Conservation (phyloP, 345 rosid genomes). For the Limnanthes douglasii region DNA sequence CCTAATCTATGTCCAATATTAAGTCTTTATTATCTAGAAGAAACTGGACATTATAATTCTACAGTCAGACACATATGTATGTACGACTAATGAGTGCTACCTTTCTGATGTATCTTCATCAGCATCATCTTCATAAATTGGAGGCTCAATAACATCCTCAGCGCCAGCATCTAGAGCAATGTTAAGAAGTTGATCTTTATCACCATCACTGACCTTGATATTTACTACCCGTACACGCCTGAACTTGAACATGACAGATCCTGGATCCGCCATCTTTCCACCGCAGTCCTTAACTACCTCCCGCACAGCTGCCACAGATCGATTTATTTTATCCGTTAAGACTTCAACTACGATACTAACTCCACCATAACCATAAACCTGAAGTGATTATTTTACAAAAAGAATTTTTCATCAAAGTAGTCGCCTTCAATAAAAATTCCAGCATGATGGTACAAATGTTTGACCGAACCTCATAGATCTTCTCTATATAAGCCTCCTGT, state of each 20-base stretch:
- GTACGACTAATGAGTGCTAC: slow-evolving; percentile 16
- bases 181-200: slow-evolving; percentile 62
- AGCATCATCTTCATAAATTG: slow-evolving; percentile 44
- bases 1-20: too few species aligned
- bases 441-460: slow-evolving; percentile 1
- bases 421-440: slow-evolving; percentile 1
- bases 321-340: slow-evolving; percentile 72
- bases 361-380: slow-evolving; percentile 96
- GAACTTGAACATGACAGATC: slow-evolving; percentile 90
- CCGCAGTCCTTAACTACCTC: slow-evolving; percentile 79
- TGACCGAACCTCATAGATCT: slow-evolving; percentile 58
- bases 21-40: too few species aligned
- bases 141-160: slow-evolving; percentile 92
- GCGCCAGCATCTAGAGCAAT: slow-evolving; percentile 89
- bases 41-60: too few species aligned
- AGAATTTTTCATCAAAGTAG: slow-evolving; percentile 4
- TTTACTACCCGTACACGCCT: slow-evolving; percentile 62
- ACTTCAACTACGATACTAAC: slow-evolving; percentile 88
- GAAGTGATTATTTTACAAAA: slow-evolving; percentile 9
- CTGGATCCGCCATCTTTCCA: slow-evolving; percentile 92
- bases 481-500: slow-evolving; percentile 81
- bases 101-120: slow-evolving; percentile 59
- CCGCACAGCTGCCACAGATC: slow-evolving; percentile 77
- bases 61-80: too few species aligned
- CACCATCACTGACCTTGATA: slow-evolving; percentile 56